Base-by-base conservation (phyloP, 495 filamentous ascomycete species). In the Penicillium lagena region DNA sequence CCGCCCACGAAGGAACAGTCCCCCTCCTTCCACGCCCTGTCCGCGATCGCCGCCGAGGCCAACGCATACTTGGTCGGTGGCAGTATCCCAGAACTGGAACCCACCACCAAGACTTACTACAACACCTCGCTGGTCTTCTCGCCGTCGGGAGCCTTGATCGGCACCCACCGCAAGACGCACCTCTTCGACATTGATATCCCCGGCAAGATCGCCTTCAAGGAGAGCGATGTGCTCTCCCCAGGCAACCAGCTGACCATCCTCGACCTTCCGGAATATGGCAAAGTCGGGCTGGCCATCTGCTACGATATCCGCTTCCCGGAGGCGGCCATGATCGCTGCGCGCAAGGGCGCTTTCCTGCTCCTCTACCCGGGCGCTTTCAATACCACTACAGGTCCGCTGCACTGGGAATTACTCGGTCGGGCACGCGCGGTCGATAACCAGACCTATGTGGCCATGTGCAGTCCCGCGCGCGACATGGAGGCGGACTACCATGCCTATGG, bases 141-240 rank as follows among this genome's bases (percentile, higher is more conserved):
- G 10, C 89, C 90, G 0, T 53, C 75, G 1, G 93, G 93, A 1
- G 60, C 73, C 8, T 71, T 96, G n/a, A 74, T 97, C 9, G 87
- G 82, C 4, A 86, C 80, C 2, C 90, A 99, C 59, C 81, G 93
- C 49, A 99, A 99, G 64, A 79, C 93, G 13, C 93, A 99, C 61
- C 76, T 99, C n/a, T 99, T 99, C 69, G 93, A 99, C 69, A 99
- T 99, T 55, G 85, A 91, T 62, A 99, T 99, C 55, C 93, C 93
- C 1, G 90, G 89, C 28, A 87, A 88, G 63, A 96, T 99, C 62
- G 82, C 59, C 11, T 99, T 99, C 72, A 79, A 78, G 46, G 93
- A 99, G 66, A 87, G 81, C 41, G 89, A 96, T 38, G 88, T 96
- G 7, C 75, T 99, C 13, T 82, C 75, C 1, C 85, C 93, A 0